phyloP scores from a whole-genome alignment of 1,139 yeast species.

The Pichia sp. region DNA sequence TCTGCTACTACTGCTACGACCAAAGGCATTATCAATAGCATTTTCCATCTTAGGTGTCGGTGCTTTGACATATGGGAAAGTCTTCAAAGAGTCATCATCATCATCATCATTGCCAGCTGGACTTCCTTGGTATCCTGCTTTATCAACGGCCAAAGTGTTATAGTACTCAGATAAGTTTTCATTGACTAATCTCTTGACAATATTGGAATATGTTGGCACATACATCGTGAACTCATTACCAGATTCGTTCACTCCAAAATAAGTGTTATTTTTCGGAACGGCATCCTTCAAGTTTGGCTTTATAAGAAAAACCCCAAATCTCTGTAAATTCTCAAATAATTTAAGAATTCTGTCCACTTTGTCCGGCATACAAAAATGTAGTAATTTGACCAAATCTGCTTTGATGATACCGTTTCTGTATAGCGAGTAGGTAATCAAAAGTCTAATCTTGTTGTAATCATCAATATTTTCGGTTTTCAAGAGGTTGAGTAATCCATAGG shows the following conservation, averaged over 20 bases:
- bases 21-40: neutral
- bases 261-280: conserved; percentile 32
- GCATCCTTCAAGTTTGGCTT: conserved; percentile 35
- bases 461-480: conserved; percentile 26
- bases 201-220: conserved; percentile 21
- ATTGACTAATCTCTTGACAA: conserved; percentile 18
- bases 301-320: conserved; percentile 50
- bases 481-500: conserved; percentile 55
- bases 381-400: conserved; percentile 62
- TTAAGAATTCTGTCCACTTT: conserved; percentile 47
- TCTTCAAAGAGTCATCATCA: conserved; percentile 11
- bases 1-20: conserved; percentile 5
- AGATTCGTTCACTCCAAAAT: conserved; percentile 54
- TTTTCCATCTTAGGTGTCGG: conserved; percentile 9
- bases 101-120: neutral
- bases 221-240: conserved; percentile 18
- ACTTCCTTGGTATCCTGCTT: conserved; percentile 6
- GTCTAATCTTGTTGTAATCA: conserved; percentile 51
- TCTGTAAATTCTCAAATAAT: conserved; percentile 44
- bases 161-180: conserved; percentile 22
- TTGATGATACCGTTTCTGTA: conserved; percentile 81
- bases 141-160: conserved; percentile 11
- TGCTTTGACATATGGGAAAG: conserved; percentile 24
- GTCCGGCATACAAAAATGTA: conserved; percentile 43
- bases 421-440: conserved; percentile 69